Evolutionary conservation across 805 yeast species (phyloP).

Genomic region (Yarrowia hollandica): DNA sequence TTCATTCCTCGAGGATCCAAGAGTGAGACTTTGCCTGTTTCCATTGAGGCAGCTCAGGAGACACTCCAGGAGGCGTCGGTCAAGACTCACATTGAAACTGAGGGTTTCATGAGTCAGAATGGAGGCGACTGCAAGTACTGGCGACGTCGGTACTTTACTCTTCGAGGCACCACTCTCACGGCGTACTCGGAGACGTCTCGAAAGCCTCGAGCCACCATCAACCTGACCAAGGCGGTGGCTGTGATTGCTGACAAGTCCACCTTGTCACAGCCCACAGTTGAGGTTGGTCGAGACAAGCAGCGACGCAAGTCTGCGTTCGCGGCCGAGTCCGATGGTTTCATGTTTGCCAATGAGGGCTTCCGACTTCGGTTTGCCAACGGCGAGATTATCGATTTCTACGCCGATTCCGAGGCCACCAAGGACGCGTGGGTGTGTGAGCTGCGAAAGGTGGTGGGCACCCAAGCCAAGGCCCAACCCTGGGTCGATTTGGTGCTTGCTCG

Average conservation of each 20-base stretch:
- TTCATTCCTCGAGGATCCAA: conserved; percentile 57
- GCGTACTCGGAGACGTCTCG: conserved; percentile 73
- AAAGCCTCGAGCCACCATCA: conserved; percentile 67
- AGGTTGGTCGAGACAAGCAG: conserved; percentile 32
- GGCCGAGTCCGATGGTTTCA: conserved; percentile 44
- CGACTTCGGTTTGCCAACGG: conserved; percentile 73
- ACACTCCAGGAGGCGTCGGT: conserved; percentile 33
- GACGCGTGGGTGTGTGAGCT: conserved; percentile 63
- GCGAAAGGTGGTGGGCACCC: conserved; percentile 39
- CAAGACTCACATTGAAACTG: conserved; percentile 39
- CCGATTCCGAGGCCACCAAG: conserved; percentile 65
- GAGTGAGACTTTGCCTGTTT: conserved; percentile 47
- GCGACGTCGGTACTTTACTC: conserved; percentile 71
- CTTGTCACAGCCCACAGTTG: conserved; percentile 37
- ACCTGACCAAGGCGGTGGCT: conserved; percentile 65
- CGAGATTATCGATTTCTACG: conserved; percentile 81
- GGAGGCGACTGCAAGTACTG: conserved; percentile 85
- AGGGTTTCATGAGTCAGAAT: conserved; percentile 80
- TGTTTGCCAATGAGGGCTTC: conserved; percentile 61
- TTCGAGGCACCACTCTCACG: conserved; percentile 67
- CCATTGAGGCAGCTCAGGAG: conserved; percentile 50
- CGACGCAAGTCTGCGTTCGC: conserved; percentile 47
- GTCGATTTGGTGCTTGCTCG: conserved; percentile 31
- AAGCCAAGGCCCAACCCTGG: conserved; percentile 32
- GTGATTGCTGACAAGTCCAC: conserved; percentile 41